These are phyloP conservation scores for Coniferiporia sulphurascens DNA, from an alignment of 1,284 basidiomycete genomes.

Conservation along the genomic window DNA sequence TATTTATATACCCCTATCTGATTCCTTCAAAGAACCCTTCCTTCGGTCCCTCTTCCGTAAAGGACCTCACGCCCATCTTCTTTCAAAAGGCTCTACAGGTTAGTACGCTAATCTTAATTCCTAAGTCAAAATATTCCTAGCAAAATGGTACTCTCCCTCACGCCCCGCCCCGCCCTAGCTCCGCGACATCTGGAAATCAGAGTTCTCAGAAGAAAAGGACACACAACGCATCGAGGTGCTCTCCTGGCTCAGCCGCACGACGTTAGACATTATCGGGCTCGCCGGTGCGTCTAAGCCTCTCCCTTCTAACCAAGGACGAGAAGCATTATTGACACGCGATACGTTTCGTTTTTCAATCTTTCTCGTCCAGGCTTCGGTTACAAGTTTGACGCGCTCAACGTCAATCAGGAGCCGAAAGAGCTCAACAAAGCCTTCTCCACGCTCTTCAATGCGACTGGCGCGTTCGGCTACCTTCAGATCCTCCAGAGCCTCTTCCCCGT, in stretches of 20 bases:
- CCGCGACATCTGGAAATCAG: slow-evolving; percentile 14
- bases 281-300: slow-evolving; percentile 29
- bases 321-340: no score
- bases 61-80: slow-evolving; percentile 21
- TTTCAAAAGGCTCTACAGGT: slow-evolving; percentile 20
- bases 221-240: slow-evolving; percentile 30
- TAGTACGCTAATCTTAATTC: background rate
- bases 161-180: slow-evolving; percentile 4
- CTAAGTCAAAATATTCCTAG: background rate
- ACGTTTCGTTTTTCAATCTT: background rate
- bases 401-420: slow-evolving; percentile 26
- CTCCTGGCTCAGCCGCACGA: slow-evolving; percentile 36
- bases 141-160: background rate
- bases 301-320: background rate
- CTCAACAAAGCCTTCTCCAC: slow-evolving; percentile 29
- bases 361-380: slow-evolving; percentile 54
- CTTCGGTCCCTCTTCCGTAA: slow-evolving; percentile 19
- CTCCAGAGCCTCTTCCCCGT: slow-evolving; percentile 17
- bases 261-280: slow-evolving; percentile 45
- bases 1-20: background rate
- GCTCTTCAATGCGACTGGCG: slow-evolving; percentile 22
- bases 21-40: slow-evolving; percentile 19
- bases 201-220: slow-evolving; percentile 1
- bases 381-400: slow-evolving; percentile 41
- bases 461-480: slow-evolving; percentile 8